Evolutionary conservation across 2,329 filamentous ascomycete genomes (phyloP), one percentile per base, ranked within the genome.

Genomic region (Blumeriella jaapii): DNA sequence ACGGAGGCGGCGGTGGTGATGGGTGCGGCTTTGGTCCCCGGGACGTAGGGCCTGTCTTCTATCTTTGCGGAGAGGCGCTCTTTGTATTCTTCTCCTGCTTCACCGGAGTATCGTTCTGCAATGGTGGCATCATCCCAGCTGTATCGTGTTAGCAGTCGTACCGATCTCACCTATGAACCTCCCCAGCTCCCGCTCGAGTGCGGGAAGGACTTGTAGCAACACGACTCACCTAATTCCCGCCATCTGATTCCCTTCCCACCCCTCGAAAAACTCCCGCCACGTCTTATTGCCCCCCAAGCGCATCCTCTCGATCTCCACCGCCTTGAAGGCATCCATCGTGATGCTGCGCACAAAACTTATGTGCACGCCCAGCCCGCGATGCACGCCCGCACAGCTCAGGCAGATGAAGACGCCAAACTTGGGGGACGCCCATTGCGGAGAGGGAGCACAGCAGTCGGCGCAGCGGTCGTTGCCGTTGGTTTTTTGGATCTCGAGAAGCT

Each of bases 391-490:
- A 66, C 91, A 98, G 45, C 81, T 84, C 34, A 98, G 77, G 62
- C 91, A 98, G 69, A 98, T 95, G 67, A 98, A 98, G 60, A 94
- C 84, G 56, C 89, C 89, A 58, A 98, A 93, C 62, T 98, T 98
- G 46, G 91, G 91, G 23, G 86, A 71, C 50, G 91, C 89, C 91
- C 91, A 98, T 80, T 98, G 91, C 44, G 91, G 91, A 52, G 85
- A 93, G 14, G 91, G 89, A 28, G 91, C 89, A 57, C 78, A 78
- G 68, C 91, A 98, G 64, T 98, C 91, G 65, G 87, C 89, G 67
- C 91, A 98, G 52, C 74, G 64, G 57, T 82, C 85, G 62, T 98
- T 98, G 50, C 79, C 78, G 50, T 85, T 80, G 50, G 79, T 79
- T 61, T 93, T 93, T 60, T 94, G 87, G 50, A 96, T 85, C 43